phyloP scores from a whole-genome alignment of 768 basidiomycete species.

The Crucibulum laeve region DNA sequence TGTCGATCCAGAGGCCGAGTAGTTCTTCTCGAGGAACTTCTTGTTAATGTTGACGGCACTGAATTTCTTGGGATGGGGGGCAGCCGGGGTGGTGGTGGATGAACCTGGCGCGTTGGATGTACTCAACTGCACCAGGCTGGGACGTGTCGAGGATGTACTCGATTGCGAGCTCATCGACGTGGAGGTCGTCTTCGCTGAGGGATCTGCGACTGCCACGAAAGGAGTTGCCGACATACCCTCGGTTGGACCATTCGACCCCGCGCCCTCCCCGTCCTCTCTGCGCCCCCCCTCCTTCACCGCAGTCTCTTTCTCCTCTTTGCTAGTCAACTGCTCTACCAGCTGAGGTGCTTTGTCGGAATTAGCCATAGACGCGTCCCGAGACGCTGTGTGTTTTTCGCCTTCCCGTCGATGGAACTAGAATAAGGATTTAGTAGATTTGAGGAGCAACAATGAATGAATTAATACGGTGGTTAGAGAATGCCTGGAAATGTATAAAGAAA shows the following conservation, averaged over 20 bases:
- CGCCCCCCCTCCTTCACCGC: conserved; percentile 20
- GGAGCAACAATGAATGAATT: too few relatives aligned
- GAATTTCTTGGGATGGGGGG: conserved; percentile 77
- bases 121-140: conserved; percentile 42
- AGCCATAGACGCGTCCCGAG: conserved; percentile 80
- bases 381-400: conserved; percentile 45
- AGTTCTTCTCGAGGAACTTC: conserved; percentile 92
- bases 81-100: conserved; percentile 23
- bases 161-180: conserved; percentile 18
- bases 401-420: conserved; percentile 20
- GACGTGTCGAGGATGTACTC: conserved; percentile 27
- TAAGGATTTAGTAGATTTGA: too few relatives aligned
- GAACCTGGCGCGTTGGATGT: conserved; percentile 29
- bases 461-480: too few relatives aligned
- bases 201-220: conserved; percentile 14
- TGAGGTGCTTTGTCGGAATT: conserved; percentile 48
- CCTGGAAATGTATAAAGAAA: too few relatives aligned
- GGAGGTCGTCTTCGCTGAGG: conserved; percentile 17
- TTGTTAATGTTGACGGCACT: conserved; percentile 91
- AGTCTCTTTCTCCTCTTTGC: conserved; percentile 30
- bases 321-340: conserved; percentile 40
- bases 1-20: conserved; percentile 46
- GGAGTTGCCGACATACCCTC: conserved; percentile 5
- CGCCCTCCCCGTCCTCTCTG: conserved; percentile 15
- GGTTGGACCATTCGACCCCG: conserved; percentile 6